Evolutionary conservation across 805 yeast species (phyloP), one percentile per base, ranked within the genome.

Genomic region (Candida ortonii): DNA sequence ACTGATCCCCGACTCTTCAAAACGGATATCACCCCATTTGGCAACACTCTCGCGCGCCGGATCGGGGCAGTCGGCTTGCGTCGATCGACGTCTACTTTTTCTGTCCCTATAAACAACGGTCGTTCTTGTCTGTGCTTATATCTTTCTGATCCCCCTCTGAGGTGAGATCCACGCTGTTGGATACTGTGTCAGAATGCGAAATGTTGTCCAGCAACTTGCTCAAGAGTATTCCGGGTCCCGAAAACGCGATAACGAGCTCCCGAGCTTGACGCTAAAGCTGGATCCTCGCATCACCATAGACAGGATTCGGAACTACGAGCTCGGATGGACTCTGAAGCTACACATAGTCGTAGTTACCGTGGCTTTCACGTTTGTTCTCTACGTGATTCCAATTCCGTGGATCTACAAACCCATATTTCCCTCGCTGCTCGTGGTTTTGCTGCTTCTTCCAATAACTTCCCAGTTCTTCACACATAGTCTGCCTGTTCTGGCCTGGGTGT

Each of bases 401-500:
- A 2, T 42, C 9, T 7, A 40, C 16, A 56, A 54, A 31, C 19
- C 49, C 5, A 14, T 47, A 0, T 9, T 53, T 5, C 34, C 48
- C 9, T 7, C 35, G 3, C 30, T 29, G 1, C 34, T 46, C 6
- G 9, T 40, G 12, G 22, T 37, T 12, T 25, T 72, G 15, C 62
- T 83, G 32, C 52, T 68, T 25, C 55, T 88, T 10, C 98, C 98
- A 8, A 58, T 84, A 33, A 81, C 94, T 1, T 71, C 84, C 6
- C 97, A 90, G 59, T 88, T 90, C 59, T 85, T 87, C 57, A 68
- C 84, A 34, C 78, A 79, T 46, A 94, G 86, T 12, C 61, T 87
- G 52, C 97, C 97, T 3, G 79, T 93, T 15, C 73, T 82, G 37
- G 70, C 94, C 3, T 90, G 97, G 96, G 73, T 88, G 46, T 77